Evolutionary conservation across 2,329 filamentous ascomycete genomes (phyloP), one percentile per base, ranked within the genome.

Genomic region (Drechslerella dactyloides): DNA sequence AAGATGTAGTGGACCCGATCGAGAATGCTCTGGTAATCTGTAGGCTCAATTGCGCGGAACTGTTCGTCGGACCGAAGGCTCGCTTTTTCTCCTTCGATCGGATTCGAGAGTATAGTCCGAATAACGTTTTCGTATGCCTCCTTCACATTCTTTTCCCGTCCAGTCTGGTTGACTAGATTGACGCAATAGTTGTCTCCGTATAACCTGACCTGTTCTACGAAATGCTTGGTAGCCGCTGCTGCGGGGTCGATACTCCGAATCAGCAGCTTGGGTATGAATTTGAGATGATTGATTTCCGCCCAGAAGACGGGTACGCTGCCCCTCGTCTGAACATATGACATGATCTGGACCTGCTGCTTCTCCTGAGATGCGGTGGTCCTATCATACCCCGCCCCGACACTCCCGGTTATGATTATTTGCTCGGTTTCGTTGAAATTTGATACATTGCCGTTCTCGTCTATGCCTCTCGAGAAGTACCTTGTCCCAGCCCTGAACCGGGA

Each of bases 401-500:
- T 94, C 77, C 97, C 97, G 75, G 97, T 81, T 40, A 99, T 87
- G 72, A 96, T 84, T 35, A 94, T 84, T 79, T 99, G 94, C 79
- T 99, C 94, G 0, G 94, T 97, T 83, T 99, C 94, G 78, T 99
- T 99, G 84, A 93, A 99, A 80, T 99, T 99, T 75, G 94, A 91
- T n/a, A 94, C 94, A 79, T 97, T 87, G 23, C 94, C 94, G 73
- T 94, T 84, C 75, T 96, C 93, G 78, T 99, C 93, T 52, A 97
- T 87, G 57, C 94, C 94, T 74, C 94, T 88, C 1, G 94, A 96
- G 79, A 99, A 94, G 81, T 97, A 97, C 78, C 96, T 85, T 15
- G 94, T 97, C 50, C 94, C 94, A 37, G 89, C 93, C 73, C 93
- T 87, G 80, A 94, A 88, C 75, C 96, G 86, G 21, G 93, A 96